Evolutionary conservation across 148 eudicot species (phyloP).

Genomic region (Camellia sinensis): DNA sequence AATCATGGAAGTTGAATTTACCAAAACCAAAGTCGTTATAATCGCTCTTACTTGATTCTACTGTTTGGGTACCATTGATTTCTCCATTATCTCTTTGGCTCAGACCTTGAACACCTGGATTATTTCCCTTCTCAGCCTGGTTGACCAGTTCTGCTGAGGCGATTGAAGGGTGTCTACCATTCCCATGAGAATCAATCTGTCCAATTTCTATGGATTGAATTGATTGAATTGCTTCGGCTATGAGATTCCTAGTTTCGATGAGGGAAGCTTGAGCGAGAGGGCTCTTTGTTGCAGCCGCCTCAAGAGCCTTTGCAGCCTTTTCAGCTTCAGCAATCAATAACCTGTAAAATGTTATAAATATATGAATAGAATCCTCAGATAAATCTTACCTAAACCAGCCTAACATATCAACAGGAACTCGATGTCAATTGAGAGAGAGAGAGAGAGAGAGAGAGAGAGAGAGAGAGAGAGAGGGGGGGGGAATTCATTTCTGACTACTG

Average conservation of each 20-base stretch:
- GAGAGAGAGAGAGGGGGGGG: neutral
- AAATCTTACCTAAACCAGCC: neutral
- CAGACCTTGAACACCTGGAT: constrained; percentile 4
- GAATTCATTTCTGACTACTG: neutral
- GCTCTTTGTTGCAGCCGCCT: constrained; percentile 67
- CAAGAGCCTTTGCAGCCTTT: constrained; percentile 85
- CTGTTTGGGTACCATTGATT: constrained; percentile 38
- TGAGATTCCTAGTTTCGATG: constrained; percentile 73
- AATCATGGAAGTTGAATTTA: constrained; percentile 17
- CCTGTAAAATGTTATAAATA: constrained; percentile 35
- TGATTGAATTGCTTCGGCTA: constrained; percentile 72
- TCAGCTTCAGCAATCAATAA: constrained; percentile 82
- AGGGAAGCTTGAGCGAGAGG: constrained; percentile 83
- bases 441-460: neutral
- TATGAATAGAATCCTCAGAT: neutral
- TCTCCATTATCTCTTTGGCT: constrained; percentile 1
- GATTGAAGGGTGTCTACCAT: neutral
- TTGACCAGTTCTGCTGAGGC: constrained; percentile 14
- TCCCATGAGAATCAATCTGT: constrained; percentile 19
- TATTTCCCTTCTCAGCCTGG: constrained; percentile 16
- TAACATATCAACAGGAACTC: neutral
- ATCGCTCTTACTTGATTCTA: constrained; percentile 17
- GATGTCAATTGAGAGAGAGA: neutral
- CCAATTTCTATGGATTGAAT: constrained; percentile 54
- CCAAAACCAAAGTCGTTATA: constrained; percentile 23